Conservation (phyloP, 1,284 basidiomycete genomes). For the Ustanciosporium gigantosporum region DNA sequence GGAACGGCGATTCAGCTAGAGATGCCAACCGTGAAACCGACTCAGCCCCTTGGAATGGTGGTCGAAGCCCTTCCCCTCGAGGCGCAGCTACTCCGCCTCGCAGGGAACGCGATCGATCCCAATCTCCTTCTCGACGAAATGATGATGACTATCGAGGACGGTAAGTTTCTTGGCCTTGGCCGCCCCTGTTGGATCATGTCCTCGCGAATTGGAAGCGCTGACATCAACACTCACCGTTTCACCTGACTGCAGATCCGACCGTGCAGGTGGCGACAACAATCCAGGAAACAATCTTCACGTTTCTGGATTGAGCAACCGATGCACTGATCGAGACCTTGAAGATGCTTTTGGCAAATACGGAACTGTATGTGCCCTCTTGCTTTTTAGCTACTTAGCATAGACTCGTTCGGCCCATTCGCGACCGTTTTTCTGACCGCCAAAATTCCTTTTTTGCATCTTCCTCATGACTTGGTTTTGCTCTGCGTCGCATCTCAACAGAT, state of each 20-base stretch:
- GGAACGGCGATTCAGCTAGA: slow-evolving; percentile 47
- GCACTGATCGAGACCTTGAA: slow-evolving; percentile 85
- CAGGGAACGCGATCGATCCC: slow-evolving; percentile 41
- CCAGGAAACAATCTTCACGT: slow-evolving; percentile 97
- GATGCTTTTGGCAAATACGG: slow-evolving; percentile 85
- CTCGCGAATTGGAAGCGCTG: too few species aligned
- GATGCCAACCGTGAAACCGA: slow-evolving; percentile 44
- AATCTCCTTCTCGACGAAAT: slow-evolving; percentile 19
- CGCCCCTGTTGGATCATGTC: too few species aligned
- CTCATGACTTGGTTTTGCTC: neutral
- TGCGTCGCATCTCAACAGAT: slow-evolving; percentile 58
- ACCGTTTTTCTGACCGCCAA: too few species aligned
- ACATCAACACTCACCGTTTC: neutral
- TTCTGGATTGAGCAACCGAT: slow-evolving; percentile 77
- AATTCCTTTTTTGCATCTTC: too few species aligned
- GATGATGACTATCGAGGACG: slow-evolving; percentile 8
- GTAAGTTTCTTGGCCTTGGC: neutral
- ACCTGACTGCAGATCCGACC: slow-evolving; percentile 23
- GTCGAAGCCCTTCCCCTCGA: slow-evolving; percentile 40
- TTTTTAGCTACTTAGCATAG: too few species aligned
- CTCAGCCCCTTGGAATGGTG: slow-evolving; percentile 31
- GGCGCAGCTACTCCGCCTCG: slow-evolving; percentile 42
- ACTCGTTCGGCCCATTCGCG: neutral
- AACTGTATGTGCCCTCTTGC: slow-evolving; percentile 69
- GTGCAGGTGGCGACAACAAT: slow-evolving; percentile 67